phyloP scores from a whole-genome alignment of 2,329 filamentous ascomycete genomes.

The Microsporum ferrugineum region DNA sequence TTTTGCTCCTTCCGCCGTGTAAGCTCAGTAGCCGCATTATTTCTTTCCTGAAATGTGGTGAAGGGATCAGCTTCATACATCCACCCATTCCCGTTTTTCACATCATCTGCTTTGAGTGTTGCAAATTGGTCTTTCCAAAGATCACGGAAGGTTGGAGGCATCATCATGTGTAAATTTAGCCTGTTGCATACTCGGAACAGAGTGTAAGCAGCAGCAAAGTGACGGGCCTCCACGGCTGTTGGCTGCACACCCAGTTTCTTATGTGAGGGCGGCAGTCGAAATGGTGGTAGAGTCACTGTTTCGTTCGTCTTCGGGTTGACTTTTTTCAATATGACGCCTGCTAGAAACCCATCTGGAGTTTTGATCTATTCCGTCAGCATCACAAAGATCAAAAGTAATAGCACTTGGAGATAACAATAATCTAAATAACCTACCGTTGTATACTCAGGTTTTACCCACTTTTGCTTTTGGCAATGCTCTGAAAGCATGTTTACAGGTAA shows the following conservation, averaged over 20 bases:
- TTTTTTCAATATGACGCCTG: constrained; percentile 64
- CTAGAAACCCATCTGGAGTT: constrained; percentile 61
- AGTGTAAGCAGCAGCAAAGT: constrained; percentile 85
- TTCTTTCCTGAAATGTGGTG: constrained; percentile 62
- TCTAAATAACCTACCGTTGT: constrained; percentile 50
- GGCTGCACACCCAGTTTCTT: constrained; percentile 64
- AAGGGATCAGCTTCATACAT: constrained; percentile 96
- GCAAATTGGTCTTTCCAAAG: constrained; percentile 85
- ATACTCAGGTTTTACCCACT: constrained; percentile 91
- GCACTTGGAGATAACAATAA: background rate
- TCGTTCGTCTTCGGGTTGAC: constrained; percentile 74
- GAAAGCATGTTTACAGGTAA: constrained; percentile 84
- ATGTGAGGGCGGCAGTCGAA: constrained; percentile 66
- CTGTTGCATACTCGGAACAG: constrained; percentile 88
- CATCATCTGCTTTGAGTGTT: constrained; percentile 66
- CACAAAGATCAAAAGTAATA: constrained; percentile 6
- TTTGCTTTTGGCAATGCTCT: constrained; percentile 90
- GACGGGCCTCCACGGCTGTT: constrained; percentile 77
- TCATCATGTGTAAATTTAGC: constrained; percentile 88
- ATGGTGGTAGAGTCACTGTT: constrained; percentile 61
- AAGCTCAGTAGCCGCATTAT: constrained; percentile 61
- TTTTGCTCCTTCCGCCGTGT: constrained; percentile 65
- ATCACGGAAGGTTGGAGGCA: constrained; percentile 79
- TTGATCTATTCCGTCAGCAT: constrained; percentile 41
- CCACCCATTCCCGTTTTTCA: constrained; percentile 66